Conservation (phyloP, 129 eudicot genomes). For the Centaurea solstitialis region DNA sequence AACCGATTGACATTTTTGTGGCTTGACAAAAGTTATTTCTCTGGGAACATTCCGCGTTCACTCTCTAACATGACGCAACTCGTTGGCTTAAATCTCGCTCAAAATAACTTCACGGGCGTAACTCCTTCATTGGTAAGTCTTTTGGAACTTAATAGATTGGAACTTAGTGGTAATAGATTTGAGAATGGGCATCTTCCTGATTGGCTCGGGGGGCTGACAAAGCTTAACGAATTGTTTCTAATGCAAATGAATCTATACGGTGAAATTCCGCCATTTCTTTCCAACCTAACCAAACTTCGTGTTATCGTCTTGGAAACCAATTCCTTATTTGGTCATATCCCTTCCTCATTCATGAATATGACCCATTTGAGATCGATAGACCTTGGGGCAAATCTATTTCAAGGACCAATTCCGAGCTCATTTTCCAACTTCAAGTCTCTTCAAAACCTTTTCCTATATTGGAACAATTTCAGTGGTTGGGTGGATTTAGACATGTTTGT, state of each 20-base stretch:
- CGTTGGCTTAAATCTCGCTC: background rate
- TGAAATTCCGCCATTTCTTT: slow-evolving; percentile 22
- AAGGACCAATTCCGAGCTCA: slow-evolving; percentile 21
- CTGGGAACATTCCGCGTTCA: slow-evolving; percentile 16
- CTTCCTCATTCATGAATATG: slow-evolving; percentile 26
- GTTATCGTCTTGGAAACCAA: background rate
- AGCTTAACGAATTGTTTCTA: background rate
- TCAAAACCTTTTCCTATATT: background rate
- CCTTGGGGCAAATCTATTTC: background rate
- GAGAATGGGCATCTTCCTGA: background rate
- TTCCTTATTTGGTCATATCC: slow-evolving; percentile 25
- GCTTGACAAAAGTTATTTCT: background rate
- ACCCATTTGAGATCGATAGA: slow-evolving; percentile 1
- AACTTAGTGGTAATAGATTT: background rate
- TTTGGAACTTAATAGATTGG: background rate
- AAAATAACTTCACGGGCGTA: background rate
- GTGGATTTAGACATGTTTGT: slow-evolving; percentile 20
- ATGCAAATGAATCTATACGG: background rate
- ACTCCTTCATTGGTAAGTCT: slow-evolving; percentile 21
- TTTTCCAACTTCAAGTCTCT: slow-evolving; percentile 17
- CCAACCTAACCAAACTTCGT: slow-evolving; percentile 29
- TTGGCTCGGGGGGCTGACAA: slow-evolving; percentile 15
- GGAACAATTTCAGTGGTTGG: slow-evolving; percentile 21
- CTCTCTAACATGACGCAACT: slow-evolving; percentile 36
- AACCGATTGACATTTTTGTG: background rate